Evolutionary conservation across 2,329 filamentous ascomycete genomes (phyloP), one percentile per base, ranked within the genome.

Genomic region (Trichophyton schoenleinii): DNA sequence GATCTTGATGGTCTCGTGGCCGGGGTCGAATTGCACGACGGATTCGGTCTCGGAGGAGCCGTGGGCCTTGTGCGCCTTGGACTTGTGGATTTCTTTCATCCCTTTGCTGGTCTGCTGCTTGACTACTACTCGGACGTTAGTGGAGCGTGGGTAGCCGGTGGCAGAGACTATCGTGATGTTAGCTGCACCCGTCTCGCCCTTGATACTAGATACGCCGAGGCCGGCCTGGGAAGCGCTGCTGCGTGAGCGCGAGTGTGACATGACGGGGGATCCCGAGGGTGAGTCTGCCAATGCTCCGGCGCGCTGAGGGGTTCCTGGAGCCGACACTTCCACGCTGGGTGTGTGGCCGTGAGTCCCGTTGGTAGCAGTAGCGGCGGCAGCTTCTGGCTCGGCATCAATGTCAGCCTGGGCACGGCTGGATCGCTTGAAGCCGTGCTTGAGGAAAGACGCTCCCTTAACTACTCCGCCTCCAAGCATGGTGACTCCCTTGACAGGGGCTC

Each of bases 401-500:
- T 72, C 69, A 59, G 83, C 83, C 2, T 44, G 28, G 72, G 88
- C 89, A 71, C 85, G 84, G 69, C 62, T 67, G 61, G 72, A 66
- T 22, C 72, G 71, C 65, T 86, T 87, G 74, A 97, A 86, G 18
- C 90, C 89, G 63, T 89, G 88, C 66, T 88, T 88, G 66, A 99
- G 79, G 80, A 97, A 96, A 0, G 89, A 91, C 4, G 91, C 94
- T 53, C 91, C 92, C 72, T 89, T 95, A 65, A 89, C 86, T 38
- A 97, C 90, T 42, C 88, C 87, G 62, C 89, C 88, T 42, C 90
- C 91, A 42, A 87, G 87, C 62, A 85, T 87, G 34, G 89, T 89
- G 41, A 88, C 86, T 36, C 91, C 91, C 77, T 97, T 97, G 74
- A 99, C 87, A n/a, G 94, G 95, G 18, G 87, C 94, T 42, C 92